A percentile compares a stretch with the other conserved stretches of the same genome.
These are phyloP conservation scores for Chaetomidium leptoderma DNA, from an alignment of 495 filamentous ascomycete genomes.

Conservation along the genomic window DNA sequence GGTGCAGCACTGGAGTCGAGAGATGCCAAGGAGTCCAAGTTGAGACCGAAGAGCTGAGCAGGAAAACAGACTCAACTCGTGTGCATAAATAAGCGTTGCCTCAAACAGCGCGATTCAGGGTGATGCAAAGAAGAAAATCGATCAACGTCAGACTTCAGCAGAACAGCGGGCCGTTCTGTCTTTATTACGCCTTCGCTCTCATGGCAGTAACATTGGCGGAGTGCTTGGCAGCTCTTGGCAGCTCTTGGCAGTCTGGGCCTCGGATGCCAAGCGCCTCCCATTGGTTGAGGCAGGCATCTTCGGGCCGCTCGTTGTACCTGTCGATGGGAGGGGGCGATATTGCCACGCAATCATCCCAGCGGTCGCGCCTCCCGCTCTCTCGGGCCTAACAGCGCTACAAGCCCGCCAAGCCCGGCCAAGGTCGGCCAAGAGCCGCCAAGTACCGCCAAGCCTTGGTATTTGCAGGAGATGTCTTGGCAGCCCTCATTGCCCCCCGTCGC, in stretches of 20 bases:
- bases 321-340: constrained; percentile 13
- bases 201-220: constrained; percentile 44
- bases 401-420: constrained; percentile 26
- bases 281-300: constrained; percentile 22
- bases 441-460: constrained; percentile 36
- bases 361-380: neutral
- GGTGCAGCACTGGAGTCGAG: constrained; percentile 7
- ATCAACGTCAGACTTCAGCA: constrained; percentile 28
- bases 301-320: constrained; percentile 24
- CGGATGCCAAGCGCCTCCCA: constrained; percentile 25
- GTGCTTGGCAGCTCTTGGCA: constrained; percentile 46
- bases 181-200: constrained; percentile 43
- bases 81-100: neutral
- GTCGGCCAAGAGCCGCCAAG: constrained; percentile 20
- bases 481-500: constrained; percentile 20
- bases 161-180: constrained; percentile 42
- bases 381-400: constrained; percentile 27
- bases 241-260: constrained; percentile 40
- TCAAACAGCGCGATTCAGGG: neutral
- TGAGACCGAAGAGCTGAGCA: neutral
- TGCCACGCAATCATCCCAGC: neutral
- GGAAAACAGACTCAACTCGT: constrained; percentile 17
- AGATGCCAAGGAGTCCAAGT: constrained; percentile 3
- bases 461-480: constrained; percentile 29
- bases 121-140: constrained; percentile 32